Percentiles rank a stretch among this genome's conserved stretches.
Conservation (phyloP, 257 asterid genomes). For the Fraxinus americana region DNA sequence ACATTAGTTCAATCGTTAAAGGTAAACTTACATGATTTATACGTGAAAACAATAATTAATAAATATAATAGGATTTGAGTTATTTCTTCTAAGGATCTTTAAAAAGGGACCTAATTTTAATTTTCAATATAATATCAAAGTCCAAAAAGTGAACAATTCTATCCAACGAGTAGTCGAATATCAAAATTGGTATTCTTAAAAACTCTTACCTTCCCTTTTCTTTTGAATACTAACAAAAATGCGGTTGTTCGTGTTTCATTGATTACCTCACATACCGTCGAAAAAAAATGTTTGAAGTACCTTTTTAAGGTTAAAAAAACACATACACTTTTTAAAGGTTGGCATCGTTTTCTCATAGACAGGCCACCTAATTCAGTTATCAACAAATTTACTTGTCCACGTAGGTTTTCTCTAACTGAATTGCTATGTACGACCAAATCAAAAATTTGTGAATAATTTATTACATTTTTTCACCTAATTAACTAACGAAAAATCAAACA, state of each 20-base stretch:
- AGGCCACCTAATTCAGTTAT: slow-evolving; percentile 20
- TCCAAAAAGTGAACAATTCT: background rate
- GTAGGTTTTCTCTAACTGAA: slow-evolving; percentile 25
- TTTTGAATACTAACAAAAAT: background rate
- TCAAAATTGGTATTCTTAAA: no score
- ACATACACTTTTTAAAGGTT: background rate
- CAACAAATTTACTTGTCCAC: slow-evolving; percentile 6
- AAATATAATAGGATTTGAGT: no score
- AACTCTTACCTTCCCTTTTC: background rate
- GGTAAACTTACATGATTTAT: no score
- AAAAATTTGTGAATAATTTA: no score
- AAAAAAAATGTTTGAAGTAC: no score
- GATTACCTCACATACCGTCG: no score
- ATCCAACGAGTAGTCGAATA: no score
- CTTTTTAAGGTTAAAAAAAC: background rate
- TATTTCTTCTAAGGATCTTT: no score
- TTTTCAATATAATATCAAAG: background rate
- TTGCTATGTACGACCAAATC: slow-evolving; percentile 16
- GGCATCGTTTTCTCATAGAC: slow-evolving; percentile 9
- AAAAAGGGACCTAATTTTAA: no score
- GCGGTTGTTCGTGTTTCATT: background rate
- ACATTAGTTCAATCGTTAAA: no score
- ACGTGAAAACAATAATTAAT: no score
- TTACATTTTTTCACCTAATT: slow-evolving; percentile 15
- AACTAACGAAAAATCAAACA: background rate